A percentile compares a stretch with the other conserved stretches of the same genome.
phyloP scores from a whole-genome alignment of 768 basidiomycete genomes.

The Harrya chromipes region DNA sequence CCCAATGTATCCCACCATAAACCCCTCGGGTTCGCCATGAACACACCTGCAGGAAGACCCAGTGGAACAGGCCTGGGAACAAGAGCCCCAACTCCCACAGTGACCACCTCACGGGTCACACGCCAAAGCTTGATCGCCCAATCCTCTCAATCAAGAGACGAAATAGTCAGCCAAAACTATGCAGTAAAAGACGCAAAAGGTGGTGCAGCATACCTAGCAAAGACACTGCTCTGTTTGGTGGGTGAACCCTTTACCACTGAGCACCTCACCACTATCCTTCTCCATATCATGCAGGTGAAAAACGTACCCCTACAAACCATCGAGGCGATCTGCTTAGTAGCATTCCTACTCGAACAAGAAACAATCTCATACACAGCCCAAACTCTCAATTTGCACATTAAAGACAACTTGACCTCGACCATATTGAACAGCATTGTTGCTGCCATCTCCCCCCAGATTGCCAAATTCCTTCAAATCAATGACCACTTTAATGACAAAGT shows the following conservation, averaged over 20 bases:
- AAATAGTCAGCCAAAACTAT: no score
- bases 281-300: neutral
- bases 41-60: no score
- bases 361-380: no score
- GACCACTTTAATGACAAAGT: neutral
- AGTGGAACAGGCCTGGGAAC: no score
- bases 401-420: neutral
- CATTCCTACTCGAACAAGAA: conserved; percentile 1
- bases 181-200: neutral
- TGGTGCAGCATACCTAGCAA: neutral
- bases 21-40: no score
- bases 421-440: no score
- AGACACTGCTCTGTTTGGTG: neutral
- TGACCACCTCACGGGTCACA: no score
- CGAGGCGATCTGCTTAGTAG: neutral
- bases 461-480: neutral
- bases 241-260: neutral
- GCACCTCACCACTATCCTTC: neutral
- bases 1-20: no score
- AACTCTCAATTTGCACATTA: no score
- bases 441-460: neutral
- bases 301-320: neutral
- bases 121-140: no score
- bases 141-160: no score
- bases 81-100: no score